Conservation (phyloP, 1,284 basidiomycete genomes). For the Meripilus lineatus region DNA sequence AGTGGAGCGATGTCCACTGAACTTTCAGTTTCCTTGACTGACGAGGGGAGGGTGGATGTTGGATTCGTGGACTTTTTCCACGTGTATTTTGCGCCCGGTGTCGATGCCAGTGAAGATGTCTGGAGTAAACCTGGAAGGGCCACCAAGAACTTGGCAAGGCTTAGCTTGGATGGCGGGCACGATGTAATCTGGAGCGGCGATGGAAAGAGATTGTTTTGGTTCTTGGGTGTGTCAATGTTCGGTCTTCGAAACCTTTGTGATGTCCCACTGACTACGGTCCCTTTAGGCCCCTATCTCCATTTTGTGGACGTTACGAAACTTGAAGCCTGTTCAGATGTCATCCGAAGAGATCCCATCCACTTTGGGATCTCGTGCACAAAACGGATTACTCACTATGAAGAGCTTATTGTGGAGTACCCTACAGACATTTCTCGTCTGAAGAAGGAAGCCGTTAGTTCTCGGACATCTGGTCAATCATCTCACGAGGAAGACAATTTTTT, state of each 20-base stretch:
- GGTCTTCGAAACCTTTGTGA: too few species aligned
- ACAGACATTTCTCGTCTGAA: constrained; percentile 58
- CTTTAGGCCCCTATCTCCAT: constrained; percentile 59
- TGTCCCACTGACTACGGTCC: too few species aligned
- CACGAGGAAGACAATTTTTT: too few species aligned
- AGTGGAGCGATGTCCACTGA: constrained; percentile 53
- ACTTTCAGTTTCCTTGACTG: constrained; percentile 35
- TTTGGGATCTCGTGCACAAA: constrained; percentile 61
- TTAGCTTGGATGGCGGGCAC: constrained; percentile 70
- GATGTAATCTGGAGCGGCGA: constrained; percentile 57
- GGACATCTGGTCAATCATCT: constrained; percentile 19
- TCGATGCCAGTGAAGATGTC: constrained; percentile 36
- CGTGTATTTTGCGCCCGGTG: constrained; percentile 48
- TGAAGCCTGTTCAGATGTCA: constrained; percentile 39
- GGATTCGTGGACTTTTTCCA: constrained; percentile 67
- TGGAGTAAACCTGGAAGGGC: constrained; percentile 69
- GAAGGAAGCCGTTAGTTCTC: constrained; percentile 32
- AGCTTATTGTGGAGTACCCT: constrained; percentile 51
- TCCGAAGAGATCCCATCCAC: constrained; percentile 41
- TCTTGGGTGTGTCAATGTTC: constrained; percentile 46
- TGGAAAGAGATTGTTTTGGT: constrained; percentile 63
- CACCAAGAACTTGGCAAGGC: constrained; percentile 49
- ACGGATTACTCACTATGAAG: constrained; percentile 46
- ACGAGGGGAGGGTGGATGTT: constrained; percentile 22
- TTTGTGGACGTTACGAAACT: constrained; percentile 52